Percentiles rank a stretch among this genome's conserved stretches.
phyloP scores from a whole-genome alignment of 257 asterid species.

The Plantago ovata region DNA sequence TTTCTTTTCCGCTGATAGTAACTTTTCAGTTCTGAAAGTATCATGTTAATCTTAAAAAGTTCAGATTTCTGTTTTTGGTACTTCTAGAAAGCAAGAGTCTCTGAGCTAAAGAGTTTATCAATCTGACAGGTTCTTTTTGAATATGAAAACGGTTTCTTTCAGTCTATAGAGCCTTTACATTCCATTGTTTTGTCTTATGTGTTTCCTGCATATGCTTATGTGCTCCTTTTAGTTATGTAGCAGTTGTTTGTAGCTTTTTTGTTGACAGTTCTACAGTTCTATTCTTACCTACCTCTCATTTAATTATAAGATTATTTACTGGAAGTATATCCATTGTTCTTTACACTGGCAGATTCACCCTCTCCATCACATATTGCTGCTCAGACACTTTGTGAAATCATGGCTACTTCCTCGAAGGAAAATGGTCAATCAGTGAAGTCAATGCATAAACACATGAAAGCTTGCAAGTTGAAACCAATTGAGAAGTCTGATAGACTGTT shows the following conservation, averaged over 20 bases:
- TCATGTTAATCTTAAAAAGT: no score
- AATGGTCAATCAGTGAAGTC: slow-evolving; percentile 31
- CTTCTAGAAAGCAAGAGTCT: no score
- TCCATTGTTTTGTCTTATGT: no score
- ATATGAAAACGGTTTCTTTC: no score
- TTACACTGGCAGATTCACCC: slow-evolving; percentile 34
- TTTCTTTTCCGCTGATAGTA: no score
- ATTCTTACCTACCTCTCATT: not conserved
- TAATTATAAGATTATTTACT: not conserved
- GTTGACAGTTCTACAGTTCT: not conserved
- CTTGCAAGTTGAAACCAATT: slow-evolving; percentile 43
- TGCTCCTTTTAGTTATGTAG: no score
- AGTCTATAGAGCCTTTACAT: no score
- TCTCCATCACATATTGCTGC: slow-evolving; percentile 66
- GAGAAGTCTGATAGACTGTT: slow-evolving; percentile 42
- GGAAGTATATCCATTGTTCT: not conserved
- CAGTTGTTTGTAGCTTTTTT: not conserved
- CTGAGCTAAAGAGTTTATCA: no score
- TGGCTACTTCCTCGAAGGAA: slow-evolving; percentile 33
- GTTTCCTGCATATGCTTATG: no score
- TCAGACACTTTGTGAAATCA: slow-evolving; percentile 63
- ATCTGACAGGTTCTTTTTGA: no score
- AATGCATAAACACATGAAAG: slow-evolving; percentile 43
- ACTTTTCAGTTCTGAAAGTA: no score
- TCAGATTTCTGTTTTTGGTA: no score